Base-by-base conservation (phyloP, 2,329 filamentous ascomycete species). In the Phaeosphaeriaceae sp. region DNA sequence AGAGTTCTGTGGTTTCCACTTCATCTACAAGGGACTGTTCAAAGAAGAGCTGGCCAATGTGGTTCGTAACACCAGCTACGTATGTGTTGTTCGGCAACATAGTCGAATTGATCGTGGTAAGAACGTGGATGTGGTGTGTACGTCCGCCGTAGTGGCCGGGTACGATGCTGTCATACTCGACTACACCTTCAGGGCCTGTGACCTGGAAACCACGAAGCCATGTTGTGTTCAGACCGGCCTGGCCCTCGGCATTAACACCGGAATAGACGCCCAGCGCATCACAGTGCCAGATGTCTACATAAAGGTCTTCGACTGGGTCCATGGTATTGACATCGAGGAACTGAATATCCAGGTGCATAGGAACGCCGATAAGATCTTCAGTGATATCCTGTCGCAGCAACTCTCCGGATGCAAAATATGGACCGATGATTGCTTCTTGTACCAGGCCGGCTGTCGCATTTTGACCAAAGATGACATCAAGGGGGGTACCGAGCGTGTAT, bases 251-350 rank as follows among this genome's bases (percentile, higher is more conserved):
- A 63, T 85, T 82, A 27, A 83, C 84, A 15, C 75, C 70, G 54
- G 84, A 80, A 53, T 69, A 70, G 31, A 60, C 53, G 25, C 67
- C 65, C 6, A 69, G 70, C 1, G 63, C 45, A 51, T 72, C 75
- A 63, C 67, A 69, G 61, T 80, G 79, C 84, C 84, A 86, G 62
- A 85, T 80, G 57, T 86, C 83, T 25, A 85, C 67, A 49, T 77
- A 82, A 17, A 81, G 74, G 47, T 80, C 70, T 2, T 79, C 71
- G 1, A 85, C 77, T 10, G 81, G 80, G 66, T 83, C 70, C 72
- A 84, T 85, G 11, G 83, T 85, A 21, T 76, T 73, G 33, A 83
- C 76, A 60, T 86, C 83, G 45, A 86, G 76, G 47, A 85, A 76
- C 67, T 85, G 83, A 54, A 83, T 76, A 63, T 84, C 83, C 19